Evolutionary conservation across 169 alveolate species (phyloP), one percentile per base, ranked within the genome.

Genomic region (Plasmodium yoelii): DNA sequence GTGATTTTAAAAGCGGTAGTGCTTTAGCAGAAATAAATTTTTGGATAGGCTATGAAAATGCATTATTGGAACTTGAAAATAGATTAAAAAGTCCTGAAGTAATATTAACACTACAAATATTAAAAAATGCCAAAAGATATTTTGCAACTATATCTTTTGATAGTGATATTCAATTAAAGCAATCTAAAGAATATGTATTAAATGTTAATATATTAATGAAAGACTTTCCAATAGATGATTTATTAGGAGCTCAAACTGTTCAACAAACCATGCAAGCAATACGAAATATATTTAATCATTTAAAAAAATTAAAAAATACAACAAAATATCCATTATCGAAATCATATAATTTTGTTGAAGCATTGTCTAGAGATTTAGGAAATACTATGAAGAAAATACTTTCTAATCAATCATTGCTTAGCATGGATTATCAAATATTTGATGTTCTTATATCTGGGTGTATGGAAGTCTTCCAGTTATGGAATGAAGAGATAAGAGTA

Each of bases 221-320:
- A 65, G 99, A 98, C 88, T 97, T 98, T 72, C 99, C 99, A 15
- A 95, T 98, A 44, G 95, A 96, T 70, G 98, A 96, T 63, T 88
- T 98, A 71, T 91, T 97, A 46, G 97, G 97, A 19, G 98, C 99
- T 6, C 95, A 93, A 10, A 95, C 95, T 15, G 84, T 98, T 49
- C 97, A 93, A 39, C 98, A 96, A 69, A 92, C 97, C 24, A 92
- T 93, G 39, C 95, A 95, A 53, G 98, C 99, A 26, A 93, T 98
- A 34, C 92, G 96, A 26, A 93, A 94, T 26, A 95, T 98, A 61
- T 98, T 97, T 91, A 94, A 88, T 60, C 98, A 97, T 88, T 73
- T 98, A 95, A 94, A 95, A 87, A 97, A 96, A 70, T 92, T 97
- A 88, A 96, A 95, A 74, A 95, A 94, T 71, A 93, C 95, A 18